Evolutionary conservation across 2,329 filamentous ascomycete genomes (phyloP), one percentile per base, ranked within the genome.

Genomic region (Neonectria faginata): DNA sequence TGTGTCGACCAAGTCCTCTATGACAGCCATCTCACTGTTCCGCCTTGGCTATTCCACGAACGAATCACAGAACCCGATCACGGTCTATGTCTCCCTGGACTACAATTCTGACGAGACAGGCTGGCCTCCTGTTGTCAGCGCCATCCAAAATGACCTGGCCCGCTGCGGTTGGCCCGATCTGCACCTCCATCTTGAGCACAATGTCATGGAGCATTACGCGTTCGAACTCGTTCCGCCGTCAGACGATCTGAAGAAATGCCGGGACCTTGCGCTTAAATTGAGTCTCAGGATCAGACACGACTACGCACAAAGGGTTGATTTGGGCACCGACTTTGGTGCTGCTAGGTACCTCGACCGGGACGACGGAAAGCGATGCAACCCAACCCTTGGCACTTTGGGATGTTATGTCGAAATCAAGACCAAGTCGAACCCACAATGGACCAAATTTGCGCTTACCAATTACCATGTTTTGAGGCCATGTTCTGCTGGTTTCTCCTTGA

Each of bases 381-480:
- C 50, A 18, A 0, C 16, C 4, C n/a, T 36, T 3, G 50, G 50
- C 0, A 53, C 50, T 14, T 5, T 62, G 0, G 54, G 60, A 1
- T 58, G 60, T 22, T 62, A 58, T 10, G 5, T 62, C 2, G 60
- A 58, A 10, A 29, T 62, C 20, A 52, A 54, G 20, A 53, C 47
- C 1, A 29, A 2, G 8, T 6, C 3, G 1, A 47, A 2, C 36
- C 45, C 7, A 5, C 7, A 3, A 3, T 62, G 54, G 60, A n/a
- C 31, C 16, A 54, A 41, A 8, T 48, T n/a, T 12, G 60, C 36
- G 0, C 14, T 58, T 5, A 63, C 54, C 5, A 63, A 58, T 25
- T 27, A 54, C 14, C 55, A 63, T 12, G 41, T 54, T 14, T 25
- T 47, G 5, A 50, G 60, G 2, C 31, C 55, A 12, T 45, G 41